Evolutionary conservation across 805 yeast genomes (phyloP), one percentile per base, ranked within the genome.

Genomic region (Cephaloascus albidus): DNA sequence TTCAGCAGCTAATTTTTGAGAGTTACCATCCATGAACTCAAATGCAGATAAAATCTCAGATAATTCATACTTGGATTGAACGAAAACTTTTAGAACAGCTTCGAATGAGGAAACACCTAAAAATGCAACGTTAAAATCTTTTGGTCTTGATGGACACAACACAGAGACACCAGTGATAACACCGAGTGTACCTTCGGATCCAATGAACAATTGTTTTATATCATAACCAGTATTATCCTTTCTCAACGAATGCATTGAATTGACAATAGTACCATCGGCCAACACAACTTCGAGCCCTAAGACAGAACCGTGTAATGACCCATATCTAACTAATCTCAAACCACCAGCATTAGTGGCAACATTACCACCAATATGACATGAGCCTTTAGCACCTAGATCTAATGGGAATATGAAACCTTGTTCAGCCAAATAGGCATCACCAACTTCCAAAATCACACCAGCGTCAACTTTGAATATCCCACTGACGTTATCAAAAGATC

Each of bases 331-430:
- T 38, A 89, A 68, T 54, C 97, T 70, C 50, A 89, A 71, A 1
- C 97, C 97, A 54, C 97, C 97, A 4, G 97, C 97, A 57, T 90
- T 90, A 16, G 96, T 87, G 16, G 96, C 95, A 35, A 87, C 90
- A 39, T 81, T 85, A 47, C 97, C 97, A 49, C 97, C 97, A 45
- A 90, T 81, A 50, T 86, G 95, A 57, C 97, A 90, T 2, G 96
- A 86, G 12, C 97, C 97, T 63, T 89, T 89, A 31, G 97, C 97
- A 42, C 97, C 97, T 44, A 89, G 65, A 57, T 89, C 97, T 38
- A 89, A 68, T 20, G 97, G 97, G 71, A 88, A 89, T 40, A 89
- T 85, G 61, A 83, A 83, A 3, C 93, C 95, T n/a, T 76, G 64
- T 41, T 86, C 93, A 15, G 82, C 79, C 40, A 89, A 62, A 52